phyloP scores from a whole-genome alignment of 805 yeast species.

The Sugiyamaella valdiviana region DNA sequence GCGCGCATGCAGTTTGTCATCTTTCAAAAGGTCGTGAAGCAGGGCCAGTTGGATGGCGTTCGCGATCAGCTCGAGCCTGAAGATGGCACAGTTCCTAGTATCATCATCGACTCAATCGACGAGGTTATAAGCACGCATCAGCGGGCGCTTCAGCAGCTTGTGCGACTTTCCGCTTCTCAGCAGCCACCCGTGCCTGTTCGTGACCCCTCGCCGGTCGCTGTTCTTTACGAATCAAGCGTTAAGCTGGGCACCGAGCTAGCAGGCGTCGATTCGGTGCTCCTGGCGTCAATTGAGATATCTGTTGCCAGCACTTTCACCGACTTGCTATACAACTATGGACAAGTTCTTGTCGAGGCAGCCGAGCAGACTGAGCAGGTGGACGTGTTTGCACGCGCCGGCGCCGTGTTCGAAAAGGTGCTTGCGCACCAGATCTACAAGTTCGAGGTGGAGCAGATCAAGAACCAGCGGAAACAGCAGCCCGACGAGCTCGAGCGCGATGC shows the following conservation, averaged over 20 bases:
- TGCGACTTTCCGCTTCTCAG: too few relatives aligned
- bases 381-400: conserved; percentile 11
- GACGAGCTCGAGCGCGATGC: conserved; percentile 6
- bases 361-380: conserved; percentile 16
- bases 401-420: conserved; percentile 16
- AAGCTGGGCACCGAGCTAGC: neutral
- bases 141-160: conserved; percentile 6
- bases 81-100: neutral
- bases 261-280: neutral
- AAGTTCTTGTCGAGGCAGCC: conserved; percentile 21
- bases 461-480: neutral
- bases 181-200: neutral
- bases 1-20: conserved; percentile 55
- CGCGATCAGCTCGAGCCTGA: conserved; percentile 7
- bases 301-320: conserved; percentile 10
- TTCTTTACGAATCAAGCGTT: neutral
- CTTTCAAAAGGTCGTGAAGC: conserved; percentile 43
- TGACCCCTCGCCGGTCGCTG: neutral
- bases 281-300: neutral
- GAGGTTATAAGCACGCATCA: conserved; percentile 10
- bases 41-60: conserved; percentile 11
- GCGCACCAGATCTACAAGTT: conserved; percentile 13
- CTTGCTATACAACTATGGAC: conserved; percentile 21
- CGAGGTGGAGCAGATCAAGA: conserved; percentile 6
- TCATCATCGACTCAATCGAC: conserved; percentile 8